A percentile compares a stretch with the other conserved stretches of the same genome.
These are phyloP conservation scores for Capronia americana DNA, from an alignment of 2,329 filamentous ascomycete species.

Conservation along the genomic window DNA sequence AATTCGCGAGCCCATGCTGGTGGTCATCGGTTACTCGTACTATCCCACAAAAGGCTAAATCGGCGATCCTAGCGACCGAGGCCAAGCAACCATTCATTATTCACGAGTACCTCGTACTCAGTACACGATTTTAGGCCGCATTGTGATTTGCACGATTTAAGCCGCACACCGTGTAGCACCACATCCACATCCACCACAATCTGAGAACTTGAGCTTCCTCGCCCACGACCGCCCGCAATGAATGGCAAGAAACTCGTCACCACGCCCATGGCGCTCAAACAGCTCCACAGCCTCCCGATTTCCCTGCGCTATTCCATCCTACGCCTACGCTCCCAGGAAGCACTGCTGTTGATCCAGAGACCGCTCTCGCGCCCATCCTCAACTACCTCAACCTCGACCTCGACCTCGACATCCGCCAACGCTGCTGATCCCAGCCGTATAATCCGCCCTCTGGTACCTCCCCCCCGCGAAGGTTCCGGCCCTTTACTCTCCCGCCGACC, in stretches of 20 bases:
- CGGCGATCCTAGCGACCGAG: background rate
- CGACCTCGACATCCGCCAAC: background rate
- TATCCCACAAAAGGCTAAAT: background rate
- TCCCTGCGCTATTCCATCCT: slow-evolving; percentile 17
- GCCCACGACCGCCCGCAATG: slow-evolving; percentile 7
- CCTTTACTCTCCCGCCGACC: slow-evolving; percentile 60
- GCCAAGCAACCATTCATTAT: background rate
- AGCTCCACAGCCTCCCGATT: slow-evolving; percentile 14
- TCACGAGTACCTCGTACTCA: too few species aligned
- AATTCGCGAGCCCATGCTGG: too few species aligned
- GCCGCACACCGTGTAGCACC: background rate
- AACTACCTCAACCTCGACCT: background rate
- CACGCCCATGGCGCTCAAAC: background rate
- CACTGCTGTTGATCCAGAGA: background rate
- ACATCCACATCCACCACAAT: background rate
- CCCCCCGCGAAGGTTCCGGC: slow-evolving; percentile 57
- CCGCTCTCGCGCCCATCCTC: background rate
- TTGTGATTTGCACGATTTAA: background rate
- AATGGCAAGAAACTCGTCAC: slow-evolving; percentile 14
- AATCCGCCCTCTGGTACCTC: slow-evolving; percentile 48
- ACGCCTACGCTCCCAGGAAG: background rate
- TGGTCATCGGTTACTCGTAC: background rate
- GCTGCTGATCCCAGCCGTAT: slow-evolving; percentile 16
- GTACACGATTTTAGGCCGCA: too few species aligned
- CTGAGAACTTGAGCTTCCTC: background rate